Evolutionary conservation across 306 rosid genomes (phyloP).

Genomic region (Cucurbita maxima): DNA sequence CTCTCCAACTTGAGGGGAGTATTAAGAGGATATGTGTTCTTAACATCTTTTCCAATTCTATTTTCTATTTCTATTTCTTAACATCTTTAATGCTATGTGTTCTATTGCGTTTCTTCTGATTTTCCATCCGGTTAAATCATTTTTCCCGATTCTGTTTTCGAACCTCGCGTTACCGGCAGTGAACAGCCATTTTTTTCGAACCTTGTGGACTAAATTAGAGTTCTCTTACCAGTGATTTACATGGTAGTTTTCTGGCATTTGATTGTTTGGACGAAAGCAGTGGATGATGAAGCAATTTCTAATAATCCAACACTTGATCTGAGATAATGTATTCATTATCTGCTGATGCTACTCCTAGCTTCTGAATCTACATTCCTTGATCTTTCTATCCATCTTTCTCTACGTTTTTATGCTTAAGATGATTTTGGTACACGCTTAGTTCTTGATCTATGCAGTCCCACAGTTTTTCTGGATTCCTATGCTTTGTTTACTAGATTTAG

Average conservation of each 20-base stretch:
- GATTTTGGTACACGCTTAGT: no score
- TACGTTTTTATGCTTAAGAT: no score
- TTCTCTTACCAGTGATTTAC: not conserved
- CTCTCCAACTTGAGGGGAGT: no score
- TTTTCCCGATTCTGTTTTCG: not conserved
- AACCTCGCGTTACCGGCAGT: not conserved
- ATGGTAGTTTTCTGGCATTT: not conserved
- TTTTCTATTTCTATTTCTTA: no score
- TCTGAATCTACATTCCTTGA: not conserved
- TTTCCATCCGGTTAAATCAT: no score
- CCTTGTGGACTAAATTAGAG: not conserved
- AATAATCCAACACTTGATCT: constrained; percentile 8
- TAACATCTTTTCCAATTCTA: no score
- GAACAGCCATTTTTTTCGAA: not conserved
- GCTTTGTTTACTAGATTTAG: no score
- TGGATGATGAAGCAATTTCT: not conserved
- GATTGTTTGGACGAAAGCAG: not conserved
- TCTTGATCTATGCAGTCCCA: no score
- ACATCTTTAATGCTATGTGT: no score
- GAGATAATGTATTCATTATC: constrained; percentile 4
- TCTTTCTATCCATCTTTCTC: not conserved
- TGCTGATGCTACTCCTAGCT: not conserved
- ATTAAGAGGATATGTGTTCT: no score
- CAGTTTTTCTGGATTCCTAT: no score
- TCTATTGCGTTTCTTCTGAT: not conserved